These are phyloP conservation scores for Gossypium gossypioides DNA, from an alignment of 441 rosid genomes.

Conservation along the genomic window DNA sequence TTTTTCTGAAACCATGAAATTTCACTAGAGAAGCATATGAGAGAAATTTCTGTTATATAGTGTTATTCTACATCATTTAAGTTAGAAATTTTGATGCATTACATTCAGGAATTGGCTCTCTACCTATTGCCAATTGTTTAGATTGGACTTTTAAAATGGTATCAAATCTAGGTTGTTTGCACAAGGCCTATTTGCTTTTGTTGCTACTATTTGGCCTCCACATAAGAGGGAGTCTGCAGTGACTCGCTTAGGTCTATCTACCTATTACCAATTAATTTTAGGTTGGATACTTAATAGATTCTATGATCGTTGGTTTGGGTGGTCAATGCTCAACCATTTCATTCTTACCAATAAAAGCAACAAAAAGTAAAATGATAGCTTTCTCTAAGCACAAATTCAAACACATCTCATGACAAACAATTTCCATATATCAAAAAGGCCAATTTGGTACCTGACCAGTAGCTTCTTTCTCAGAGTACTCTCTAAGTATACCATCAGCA, in stretches of 20 bases:
- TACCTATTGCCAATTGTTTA: neutral
- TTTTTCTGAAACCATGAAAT: neutral
- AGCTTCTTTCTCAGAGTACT: constrained; percentile 85
- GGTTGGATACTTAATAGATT: neutral
- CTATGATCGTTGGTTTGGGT: neutral
- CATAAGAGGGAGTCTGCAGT: neutral
- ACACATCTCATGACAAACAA: neutral
- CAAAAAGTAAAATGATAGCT: neutral
- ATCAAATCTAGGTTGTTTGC: neutral
- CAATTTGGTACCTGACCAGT: constrained; percentile 65
- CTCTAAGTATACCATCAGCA: constrained; percentile 68
- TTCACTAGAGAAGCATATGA: neutral
- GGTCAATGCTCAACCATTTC: neutral
- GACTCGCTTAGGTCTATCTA: neutral
- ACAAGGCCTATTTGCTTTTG: neutral
- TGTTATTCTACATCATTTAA: no score
- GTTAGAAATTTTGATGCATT: neutral
- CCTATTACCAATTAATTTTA: neutral
- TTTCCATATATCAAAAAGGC: neutral
- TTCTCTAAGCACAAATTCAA: neutral
- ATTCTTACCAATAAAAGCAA: neutral
- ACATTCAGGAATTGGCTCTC: neutral
- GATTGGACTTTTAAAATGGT: neutral
- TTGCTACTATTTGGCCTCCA: neutral
- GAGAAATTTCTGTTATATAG: neutral